phyloP scores from a whole-genome alignment of 1,284 basidiomycete genomes.

The Thecaphora frezii region DNA sequence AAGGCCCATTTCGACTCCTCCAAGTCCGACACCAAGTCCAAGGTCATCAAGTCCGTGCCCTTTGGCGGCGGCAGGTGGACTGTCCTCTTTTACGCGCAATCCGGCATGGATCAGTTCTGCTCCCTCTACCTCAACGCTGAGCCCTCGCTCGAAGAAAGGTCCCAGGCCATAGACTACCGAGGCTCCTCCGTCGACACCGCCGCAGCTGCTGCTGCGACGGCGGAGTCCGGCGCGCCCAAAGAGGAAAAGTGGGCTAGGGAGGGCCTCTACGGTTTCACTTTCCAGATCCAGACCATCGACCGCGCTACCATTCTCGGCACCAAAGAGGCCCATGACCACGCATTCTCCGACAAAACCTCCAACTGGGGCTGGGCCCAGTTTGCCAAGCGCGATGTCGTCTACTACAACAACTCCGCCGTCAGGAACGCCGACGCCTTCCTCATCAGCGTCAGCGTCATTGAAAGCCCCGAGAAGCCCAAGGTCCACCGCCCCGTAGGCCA shows the following conservation, averaged over 20 bases:
- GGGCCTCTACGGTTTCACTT: slow-evolving; percentile 78
- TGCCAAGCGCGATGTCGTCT: slow-evolving; percentile 73
- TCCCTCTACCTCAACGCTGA: slow-evolving; percentile 54
- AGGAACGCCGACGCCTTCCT: slow-evolving; percentile 68
- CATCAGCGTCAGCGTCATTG: slow-evolving; percentile 76
- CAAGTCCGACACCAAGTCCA: slow-evolving; percentile 58
- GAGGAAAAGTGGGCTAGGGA: slow-evolving; percentile 78
- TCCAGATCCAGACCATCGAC: slow-evolving; percentile 67
- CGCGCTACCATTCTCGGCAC: slow-evolving; percentile 63
- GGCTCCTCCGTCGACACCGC: neutral
- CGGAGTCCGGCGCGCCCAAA: slow-evolving; percentile 1
- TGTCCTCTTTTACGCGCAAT: slow-evolving; percentile 51
- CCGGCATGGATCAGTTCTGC: slow-evolving; percentile 45
- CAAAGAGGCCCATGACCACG: slow-evolving; percentile 75
- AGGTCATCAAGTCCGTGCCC: slow-evolving; percentile 57
- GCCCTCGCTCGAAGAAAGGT: slow-evolving; percentile 12
- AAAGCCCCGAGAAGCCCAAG: slow-evolving; percentile 67
- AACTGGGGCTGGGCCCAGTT: slow-evolving; percentile 67
- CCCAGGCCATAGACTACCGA: neutral
- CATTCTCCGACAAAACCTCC: slow-evolving; percentile 73
- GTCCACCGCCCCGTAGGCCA: slow-evolving; percentile 63
- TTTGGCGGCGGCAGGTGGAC: slow-evolving; percentile 50
- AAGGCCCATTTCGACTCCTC: slow-evolving; percentile 58
- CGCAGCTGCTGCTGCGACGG: slow-evolving; percentile 1
- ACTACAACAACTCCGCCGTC: slow-evolving; percentile 67